Evolutionary conservation across 164 flowering plant genomes (phyloP), one percentile per base, ranked within the genome.

Genomic region (Cinnamomum micranthum): DNA sequence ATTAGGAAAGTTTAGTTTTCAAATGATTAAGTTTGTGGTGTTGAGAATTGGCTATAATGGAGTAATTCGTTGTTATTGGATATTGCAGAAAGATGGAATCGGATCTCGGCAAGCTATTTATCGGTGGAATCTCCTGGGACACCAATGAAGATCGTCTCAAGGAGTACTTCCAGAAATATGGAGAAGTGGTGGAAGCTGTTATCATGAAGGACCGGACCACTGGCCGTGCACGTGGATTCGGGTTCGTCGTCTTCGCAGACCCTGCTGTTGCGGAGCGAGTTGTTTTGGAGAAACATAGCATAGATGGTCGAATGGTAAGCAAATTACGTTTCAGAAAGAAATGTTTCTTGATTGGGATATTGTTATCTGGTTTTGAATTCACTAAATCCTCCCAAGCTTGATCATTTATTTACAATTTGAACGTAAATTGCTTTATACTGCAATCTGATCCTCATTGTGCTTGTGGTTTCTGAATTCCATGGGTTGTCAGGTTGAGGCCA

Each of bases 61-160:
- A 28, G 25, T 73, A 25, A 74, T 79, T 75, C 68, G 55, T 33
- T 13, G 68, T 77, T n/a, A 70, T 76, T n/a, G 75, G 71, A 62
- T 33, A 50, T 82, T 75, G 80, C 75, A 85, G 88, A 74, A 77
- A 78, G 71, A 93, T 93, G 94, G 94, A 92, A 84, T 85, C 89
- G 4, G 97, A 91, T 87, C 92, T 83, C 71, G 98, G 96, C 4
- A 92, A 94, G 87, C 91, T 92, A 65, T 94, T 92, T 80, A 85
- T 94, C 65, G 98, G 98, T 75, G 98, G 97, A 76, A 90, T 92
- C 77, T 92, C 97, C 0, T 92, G 96, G 96, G 96, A 91, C 80
- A 91, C 96, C 11, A 87, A 87, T 79, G 96, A 92, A 71, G 94
- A 90, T 71, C 90, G 89, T 47, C 89, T 94, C 65, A 88, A 80